These are phyloP conservation scores for Trametes cubensis DNA, from an alignment of 768 basidiomycete species.

Conservation along the genomic window DNA sequence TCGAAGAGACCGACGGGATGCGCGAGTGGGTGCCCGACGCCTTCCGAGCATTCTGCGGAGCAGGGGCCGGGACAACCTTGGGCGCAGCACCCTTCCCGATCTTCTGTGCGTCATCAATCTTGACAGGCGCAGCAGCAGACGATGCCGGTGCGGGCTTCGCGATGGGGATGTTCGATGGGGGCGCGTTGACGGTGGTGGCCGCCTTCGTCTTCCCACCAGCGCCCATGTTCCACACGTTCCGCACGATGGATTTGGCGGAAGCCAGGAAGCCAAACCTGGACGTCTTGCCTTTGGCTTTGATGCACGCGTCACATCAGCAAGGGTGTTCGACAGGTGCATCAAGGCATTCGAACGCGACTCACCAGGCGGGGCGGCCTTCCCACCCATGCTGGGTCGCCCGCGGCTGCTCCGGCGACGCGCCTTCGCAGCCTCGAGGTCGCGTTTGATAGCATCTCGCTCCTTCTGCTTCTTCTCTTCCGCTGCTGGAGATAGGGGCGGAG, in stretches of 20 bases:
- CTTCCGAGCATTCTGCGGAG: slow-evolving; percentile 17
- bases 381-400: slow-evolving; percentile 46
- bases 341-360: slow-evolving; percentile 29
- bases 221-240: slow-evolving; percentile 73
- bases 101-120: slow-evolving; percentile 6
- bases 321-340: neutral
- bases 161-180: slow-evolving; percentile 32
- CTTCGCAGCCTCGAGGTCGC: slow-evolving; percentile 66
- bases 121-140: slow-evolving; percentile 4
- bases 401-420: slow-evolving; percentile 72
- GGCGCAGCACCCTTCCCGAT: slow-evolving; percentile 13
- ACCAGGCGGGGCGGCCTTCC: slow-evolving; percentile 38
- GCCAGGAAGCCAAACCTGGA: slow-evolving; percentile 72
- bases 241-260: slow-evolving; percentile 68
- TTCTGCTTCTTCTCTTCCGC: slow-evolving; percentile 42
- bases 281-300: slow-evolving; percentile 46
- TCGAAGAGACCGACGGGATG: slow-evolving; percentile 15
- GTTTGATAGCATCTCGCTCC: slow-evolving; percentile 60
- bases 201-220: slow-evolving; percentile 36
- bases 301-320: slow-evolving; percentile 20
- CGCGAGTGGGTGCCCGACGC: slow-evolving; percentile 17
- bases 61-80: slow-evolving; percentile 1
- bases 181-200: slow-evolving; percentile 15
- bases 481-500: slow-evolving; percentile 29
- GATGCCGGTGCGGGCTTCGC: slow-evolving; percentile 31